Conservation (phyloP, 768 basidiomycete species). For the Crepidotus variabilis region DNA sequence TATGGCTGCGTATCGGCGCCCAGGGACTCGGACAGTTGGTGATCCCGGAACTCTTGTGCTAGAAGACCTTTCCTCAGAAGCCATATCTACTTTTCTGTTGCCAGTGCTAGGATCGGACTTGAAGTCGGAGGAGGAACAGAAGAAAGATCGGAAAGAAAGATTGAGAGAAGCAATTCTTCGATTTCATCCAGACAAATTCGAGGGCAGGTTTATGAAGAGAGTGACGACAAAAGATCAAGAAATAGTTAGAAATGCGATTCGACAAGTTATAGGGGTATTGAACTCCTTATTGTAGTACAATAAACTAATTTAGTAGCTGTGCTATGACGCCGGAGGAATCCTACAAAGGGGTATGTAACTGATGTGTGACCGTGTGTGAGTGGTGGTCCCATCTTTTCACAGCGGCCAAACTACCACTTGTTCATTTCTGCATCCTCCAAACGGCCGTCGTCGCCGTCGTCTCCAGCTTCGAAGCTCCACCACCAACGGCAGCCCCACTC, state of each 20-base stretch:
- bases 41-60: conserved; percentile 19
- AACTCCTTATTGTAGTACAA: conserved; percentile 25
- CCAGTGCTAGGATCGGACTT: conserved; percentile 15
- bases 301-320: neutral
- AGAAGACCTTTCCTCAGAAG: conserved; percentile 52
- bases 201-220: conserved; percentile 61
- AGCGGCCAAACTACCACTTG: too few species aligned
- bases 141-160: conserved; percentile 54
- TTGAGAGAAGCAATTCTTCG: conserved; percentile 66
- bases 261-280: conserved; percentile 57
- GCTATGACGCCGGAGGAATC: neutral
- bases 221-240: conserved; percentile 44
- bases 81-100: conserved; percentile 57
- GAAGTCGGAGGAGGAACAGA: conserved; percentile 23
- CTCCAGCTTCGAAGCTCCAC: too few species aligned
- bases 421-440: too few species aligned
- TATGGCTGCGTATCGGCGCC: conserved; percentile 28
- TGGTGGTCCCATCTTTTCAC: too few species aligned
- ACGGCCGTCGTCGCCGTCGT: too few species aligned
- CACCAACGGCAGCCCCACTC: too few species aligned
- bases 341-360: too few species aligned
- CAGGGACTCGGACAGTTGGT: conserved; percentile 7
- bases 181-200: conserved; percentile 82
- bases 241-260: conserved; percentile 55
- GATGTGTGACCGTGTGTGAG: too few species aligned